Percentiles rank a stretch among this genome's conserved stretches.
phyloP scores from a whole-genome alignment of 495 filamentous ascomycete genomes.

The Xylona heveae region DNA sequence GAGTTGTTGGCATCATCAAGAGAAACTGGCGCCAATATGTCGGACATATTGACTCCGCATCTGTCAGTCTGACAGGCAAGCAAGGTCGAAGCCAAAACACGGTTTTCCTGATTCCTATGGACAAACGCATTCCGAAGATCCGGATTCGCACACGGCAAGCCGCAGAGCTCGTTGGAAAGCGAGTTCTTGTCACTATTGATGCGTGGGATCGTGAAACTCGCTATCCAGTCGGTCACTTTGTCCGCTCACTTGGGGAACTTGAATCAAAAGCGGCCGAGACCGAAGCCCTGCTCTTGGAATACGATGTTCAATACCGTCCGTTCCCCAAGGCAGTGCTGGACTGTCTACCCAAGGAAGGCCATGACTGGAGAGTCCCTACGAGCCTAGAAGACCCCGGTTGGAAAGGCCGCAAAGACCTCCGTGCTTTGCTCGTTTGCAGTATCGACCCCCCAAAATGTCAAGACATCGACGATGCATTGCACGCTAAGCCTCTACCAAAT shows the following conservation, averaged over 20 bases:
- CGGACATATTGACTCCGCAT: slow-evolving; percentile 75
- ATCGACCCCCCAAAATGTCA: slow-evolving; percentile 93
- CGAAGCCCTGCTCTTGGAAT: slow-evolving; percentile 82
- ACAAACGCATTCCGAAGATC: slow-evolving; percentile 92
- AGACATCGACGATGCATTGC: slow-evolving; percentile 94
- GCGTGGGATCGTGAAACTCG: slow-evolving; percentile 83
- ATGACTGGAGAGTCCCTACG: slow-evolving; percentile 78
- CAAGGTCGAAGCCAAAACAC: slow-evolving; percentile 70
- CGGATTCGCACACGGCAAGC: slow-evolving; percentile 79
- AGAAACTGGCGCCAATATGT: slow-evolving; percentile 97
- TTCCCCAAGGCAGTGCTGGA: slow-evolving; percentile 91
- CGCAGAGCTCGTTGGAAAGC: slow-evolving; percentile 65
- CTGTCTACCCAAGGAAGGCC: slow-evolving; percentile 78
- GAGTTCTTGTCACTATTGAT: slow-evolving; percentile 89
- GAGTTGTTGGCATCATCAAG: slow-evolving; percentile 79
- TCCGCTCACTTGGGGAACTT: slow-evolving; percentile 76
- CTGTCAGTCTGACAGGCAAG: slow-evolving; percentile 44
- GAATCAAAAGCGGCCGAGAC: slow-evolving; percentile 94
- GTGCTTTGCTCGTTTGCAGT: slow-evolving; percentile 79
- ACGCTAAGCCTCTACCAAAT: slow-evolving; percentile 65
- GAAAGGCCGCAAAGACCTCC: slow-evolving; percentile 61
- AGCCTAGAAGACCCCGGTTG: slow-evolving; percentile 58
- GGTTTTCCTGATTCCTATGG: slow-evolving; percentile 91
- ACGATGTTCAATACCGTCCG: slow-evolving; percentile 92
- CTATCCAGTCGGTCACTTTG: slow-evolving; percentile 84